Percentiles rank a stretch among this genome's conserved stretches.
These are phyloP conservation scores for Raphidocelis subcapitata DNA, from an alignment of 139 green algal species.

Conservation along the genomic window DNA sequence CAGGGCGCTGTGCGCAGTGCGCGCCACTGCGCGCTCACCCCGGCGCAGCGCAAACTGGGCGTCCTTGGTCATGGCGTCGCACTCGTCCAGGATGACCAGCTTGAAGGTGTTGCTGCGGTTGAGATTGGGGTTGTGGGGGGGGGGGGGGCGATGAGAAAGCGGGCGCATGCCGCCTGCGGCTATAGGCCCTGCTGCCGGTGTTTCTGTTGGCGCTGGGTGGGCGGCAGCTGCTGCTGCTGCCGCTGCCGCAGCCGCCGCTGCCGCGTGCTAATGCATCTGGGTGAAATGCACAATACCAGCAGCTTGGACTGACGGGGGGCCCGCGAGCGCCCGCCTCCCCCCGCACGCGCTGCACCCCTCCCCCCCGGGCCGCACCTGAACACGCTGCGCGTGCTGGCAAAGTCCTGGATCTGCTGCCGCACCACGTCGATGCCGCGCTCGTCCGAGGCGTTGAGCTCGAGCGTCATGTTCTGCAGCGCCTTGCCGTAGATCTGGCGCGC, in stretches of 20 bases:
- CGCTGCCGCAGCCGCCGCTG: no score
- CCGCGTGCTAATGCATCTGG: no score
- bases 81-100: conserved; percentile 98
- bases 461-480: conserved; percentile 78
- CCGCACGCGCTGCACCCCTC: no score
- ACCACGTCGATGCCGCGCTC: conserved; percentile 95
- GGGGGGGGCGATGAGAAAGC: not conserved
- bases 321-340: no score
- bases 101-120: conserved; percentile 87
- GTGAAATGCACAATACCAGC: no score
- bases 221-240: no score
- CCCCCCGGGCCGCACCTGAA: conserved; percentile 63
- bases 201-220: no score
- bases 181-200: no score
- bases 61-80: conserved; percentile 98
- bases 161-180: no score
- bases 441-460: conserved; percentile 98
- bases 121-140: no score
- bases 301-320: no score
- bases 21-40: conserved; percentile 63
- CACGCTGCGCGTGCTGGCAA: conserved; percentile 90
- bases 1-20: no score
- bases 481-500: conserved; percentile 91
- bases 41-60: conserved; percentile 93
- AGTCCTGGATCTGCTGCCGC: conserved; percentile 93